These are phyloP conservation scores for Kalmanozyma brasiliensis DNA, from an alignment of 1,284 basidiomycete genomes.

Conservation along the genomic window DNA sequence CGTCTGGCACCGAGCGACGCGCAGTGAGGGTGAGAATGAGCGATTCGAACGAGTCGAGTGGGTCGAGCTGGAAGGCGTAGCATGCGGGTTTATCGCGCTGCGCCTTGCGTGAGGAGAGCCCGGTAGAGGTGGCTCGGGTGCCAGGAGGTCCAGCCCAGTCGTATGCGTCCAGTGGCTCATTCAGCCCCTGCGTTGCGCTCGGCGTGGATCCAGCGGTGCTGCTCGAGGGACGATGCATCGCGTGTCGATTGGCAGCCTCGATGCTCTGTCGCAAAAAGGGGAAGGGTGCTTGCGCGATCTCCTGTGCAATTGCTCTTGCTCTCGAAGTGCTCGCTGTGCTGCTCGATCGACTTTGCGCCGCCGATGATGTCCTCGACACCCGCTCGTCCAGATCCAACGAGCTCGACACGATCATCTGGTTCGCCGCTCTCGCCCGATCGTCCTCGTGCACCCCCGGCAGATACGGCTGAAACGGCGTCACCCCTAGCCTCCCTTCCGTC, in stretches of 20 bases:
- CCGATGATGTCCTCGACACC: constrained; percentile 23
- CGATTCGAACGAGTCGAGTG: constrained; percentile 56
- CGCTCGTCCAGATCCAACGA: constrained; percentile 39
- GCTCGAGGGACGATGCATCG: constrained; percentile 7
- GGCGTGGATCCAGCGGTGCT: background rate
- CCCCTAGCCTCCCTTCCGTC: constrained; percentile 19
- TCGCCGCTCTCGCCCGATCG: constrained; percentile 22
- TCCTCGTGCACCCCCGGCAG: constrained; percentile 24
- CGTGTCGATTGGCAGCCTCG: constrained; percentile 26
- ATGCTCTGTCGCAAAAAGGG: constrained; percentile 35
- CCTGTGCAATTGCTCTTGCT: constrained; percentile 36
- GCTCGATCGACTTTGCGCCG: constrained; percentile 22
- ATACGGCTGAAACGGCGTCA: constrained; percentile 35
- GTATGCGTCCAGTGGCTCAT: constrained; percentile 44
- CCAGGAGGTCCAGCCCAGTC: constrained; percentile 49
- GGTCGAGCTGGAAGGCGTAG: constrained; percentile 57
- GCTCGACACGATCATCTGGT: constrained; percentile 20
- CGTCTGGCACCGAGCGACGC: constrained; percentile 15
- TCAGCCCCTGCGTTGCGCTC: constrained; percentile 10
- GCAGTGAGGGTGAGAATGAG: constrained; percentile 53
- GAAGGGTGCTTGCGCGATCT: constrained; percentile 39
- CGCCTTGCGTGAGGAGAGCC: constrained; percentile 1
- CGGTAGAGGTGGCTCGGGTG: constrained; percentile 10
- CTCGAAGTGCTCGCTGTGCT: constrained; percentile 30
- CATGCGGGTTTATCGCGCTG: constrained; percentile 28